Base-by-base conservation (phyloP, 2,329 filamentous ascomycete genomes). In the Exophiala phaeomuriformis region DNA sequence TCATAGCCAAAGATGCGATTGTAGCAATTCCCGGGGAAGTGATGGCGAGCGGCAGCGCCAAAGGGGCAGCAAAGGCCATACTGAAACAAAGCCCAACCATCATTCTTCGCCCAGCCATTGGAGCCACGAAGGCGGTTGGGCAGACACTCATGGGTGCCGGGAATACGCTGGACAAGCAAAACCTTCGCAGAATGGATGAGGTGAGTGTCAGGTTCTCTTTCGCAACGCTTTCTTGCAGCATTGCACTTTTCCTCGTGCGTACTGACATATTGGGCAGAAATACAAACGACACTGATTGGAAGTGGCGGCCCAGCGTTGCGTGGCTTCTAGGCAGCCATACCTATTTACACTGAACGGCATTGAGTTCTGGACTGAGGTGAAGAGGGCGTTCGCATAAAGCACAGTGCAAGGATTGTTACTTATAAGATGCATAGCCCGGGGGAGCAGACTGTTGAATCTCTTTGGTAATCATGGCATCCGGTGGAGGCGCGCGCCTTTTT, bases 1-100 rank as follows among this genome's bases (percentile, higher is more conserved):
- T 91, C 37, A 76, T 90, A 42, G 88, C 93, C 0, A 78, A 85
- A 52, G 90, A 98, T 70, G 93, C 91, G 6, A 89, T 98, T 53
- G 91, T 98, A 63, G 93, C 91, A 1, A 88, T 98, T 29, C 91
- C 93, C 0, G 88, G 86, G 0, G 91, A 97, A 67, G 81, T 95
- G 0, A 85, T 95, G 76, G 90, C 96, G 64, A 90, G 86, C 64
- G 81, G 83, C 27, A 90, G 82, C 55, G 90, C 91, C 0, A 81
- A 83, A 40, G 89, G 88, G 1, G 89, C 87, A 1, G 88, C 89
- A 9, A 83, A 76, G 64, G 90, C 86, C 1, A 83, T 98, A 12
- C 77, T 85, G 56, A 85, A 80, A 68, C 82, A 88, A 62, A 90
- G 90, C 31, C 93, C 93, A n/a, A 96, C 90, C 0, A 88, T 97